A percentile compares a stretch with the other conserved stretches of the same genome.
Conservation (phyloP, 129 eudicot genomes). For the Centaurea solstitialis region DNA sequence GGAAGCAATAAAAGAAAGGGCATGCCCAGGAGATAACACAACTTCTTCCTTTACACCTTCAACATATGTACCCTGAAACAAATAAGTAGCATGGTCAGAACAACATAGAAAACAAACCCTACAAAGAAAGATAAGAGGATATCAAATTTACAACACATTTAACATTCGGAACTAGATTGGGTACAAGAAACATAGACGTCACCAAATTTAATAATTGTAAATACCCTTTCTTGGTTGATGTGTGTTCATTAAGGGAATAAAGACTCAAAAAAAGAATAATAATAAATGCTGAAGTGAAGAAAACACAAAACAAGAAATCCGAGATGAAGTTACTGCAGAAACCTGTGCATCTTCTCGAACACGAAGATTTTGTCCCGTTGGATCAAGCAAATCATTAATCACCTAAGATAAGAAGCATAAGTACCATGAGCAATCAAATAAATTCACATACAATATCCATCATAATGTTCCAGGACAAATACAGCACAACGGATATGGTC, state of each 20-base stretch:
- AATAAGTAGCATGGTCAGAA: constrained; percentile 6
- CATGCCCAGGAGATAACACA: constrained; percentile 98
- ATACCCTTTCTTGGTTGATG: constrained; percentile 5
- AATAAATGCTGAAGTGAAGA: background rate
- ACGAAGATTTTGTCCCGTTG: constrained; percentile 98
- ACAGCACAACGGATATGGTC: background rate
- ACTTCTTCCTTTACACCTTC: constrained; percentile 99
- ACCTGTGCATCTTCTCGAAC: constrained; percentile 99
- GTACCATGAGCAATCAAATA: background rate
- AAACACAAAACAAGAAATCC: background rate
- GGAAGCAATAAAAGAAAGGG: constrained; percentile 97
- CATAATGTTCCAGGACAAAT: background rate
- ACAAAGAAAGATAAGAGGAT: background rate
- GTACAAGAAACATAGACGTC: background rate
- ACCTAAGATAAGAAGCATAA: constrained; percentile 56
- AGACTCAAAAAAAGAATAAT: background rate
- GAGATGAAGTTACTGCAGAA: constrained; percentile 18
- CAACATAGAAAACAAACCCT: background rate
- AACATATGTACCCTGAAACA: constrained; percentile 90
- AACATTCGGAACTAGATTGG: background rate
- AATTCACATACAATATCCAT: background rate
- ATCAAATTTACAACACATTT: background rate
- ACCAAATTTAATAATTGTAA: background rate
- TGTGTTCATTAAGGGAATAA: background rate
- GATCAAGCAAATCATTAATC: constrained; percentile 98